Percentiles rank a stretch among this genome's conserved stretches.
Conservation (phyloP, 169 alveolate genomes). For the Eimeria maxima region DNA sequence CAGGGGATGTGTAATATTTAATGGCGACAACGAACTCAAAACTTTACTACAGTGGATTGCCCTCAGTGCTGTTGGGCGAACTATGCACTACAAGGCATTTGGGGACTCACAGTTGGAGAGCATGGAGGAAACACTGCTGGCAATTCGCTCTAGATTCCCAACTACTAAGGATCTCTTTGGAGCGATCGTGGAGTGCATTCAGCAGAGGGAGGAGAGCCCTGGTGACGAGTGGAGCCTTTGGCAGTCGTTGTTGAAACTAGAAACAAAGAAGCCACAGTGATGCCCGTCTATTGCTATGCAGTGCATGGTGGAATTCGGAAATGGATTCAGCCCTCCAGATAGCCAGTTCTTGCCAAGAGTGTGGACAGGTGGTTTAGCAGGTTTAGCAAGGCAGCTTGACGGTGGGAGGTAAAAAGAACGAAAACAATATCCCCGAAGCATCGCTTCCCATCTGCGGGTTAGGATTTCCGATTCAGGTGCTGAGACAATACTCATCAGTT, state of each 20-base stretch:
- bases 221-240: conserved; percentile 19
- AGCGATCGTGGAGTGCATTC: conserved; percentile 10
- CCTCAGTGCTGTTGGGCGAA: conserved; percentile 24
- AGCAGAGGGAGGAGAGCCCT: not conserved
- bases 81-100: conserved; percentile 41
- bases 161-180: conserved; percentile 28
- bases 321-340: not conserved
- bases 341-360: not conserved
- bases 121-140: not conserved
- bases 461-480: not conserved
- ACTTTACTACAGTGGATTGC: conserved; percentile 28
- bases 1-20: conserved; percentile 27
- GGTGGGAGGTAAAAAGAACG: not conserved
- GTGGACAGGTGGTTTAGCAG: not conserved
- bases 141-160: conserved; percentile 11
- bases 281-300: not conserved
- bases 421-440: not conserved
- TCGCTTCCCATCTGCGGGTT: not conserved
- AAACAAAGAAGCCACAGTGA: not conserved
- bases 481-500: not conserved
- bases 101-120: not conserved
- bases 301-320: not conserved
- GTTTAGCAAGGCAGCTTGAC: not conserved
- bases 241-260: conserved; percentile 3
- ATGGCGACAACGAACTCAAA: conserved; percentile 9